Evolutionary conservation across 345 rosid species (phyloP).

Genomic region (Hibiscus tridactylites): DNA sequence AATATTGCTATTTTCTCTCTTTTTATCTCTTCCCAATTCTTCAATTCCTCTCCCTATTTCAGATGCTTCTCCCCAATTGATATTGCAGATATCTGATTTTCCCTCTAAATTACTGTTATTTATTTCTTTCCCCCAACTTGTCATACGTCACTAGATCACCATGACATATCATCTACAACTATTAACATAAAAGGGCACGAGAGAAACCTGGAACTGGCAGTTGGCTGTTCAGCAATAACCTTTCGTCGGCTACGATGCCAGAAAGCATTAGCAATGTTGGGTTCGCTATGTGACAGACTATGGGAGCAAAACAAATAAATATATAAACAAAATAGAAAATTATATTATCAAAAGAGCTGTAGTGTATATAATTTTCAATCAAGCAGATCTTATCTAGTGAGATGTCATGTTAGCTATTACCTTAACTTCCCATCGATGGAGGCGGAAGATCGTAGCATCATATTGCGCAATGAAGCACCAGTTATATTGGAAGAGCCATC

Average conservation of each 20-base stretch:
- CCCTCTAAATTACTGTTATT: not conserved
- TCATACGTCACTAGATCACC: not conserved
- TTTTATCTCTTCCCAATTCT: not conserved
- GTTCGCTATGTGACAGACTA: constrained; percentile 1
- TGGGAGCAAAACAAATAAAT: not conserved
- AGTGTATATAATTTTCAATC: not conserved
- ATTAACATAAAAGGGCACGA: constrained; percentile 13
- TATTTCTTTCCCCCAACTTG: not conserved
- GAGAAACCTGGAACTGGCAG: constrained; percentile 86
- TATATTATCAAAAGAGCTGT: not conserved
- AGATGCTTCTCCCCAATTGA: not conserved
- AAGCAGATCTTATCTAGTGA: not conserved
- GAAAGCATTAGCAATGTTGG: not conserved
- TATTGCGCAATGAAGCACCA: not conserved
- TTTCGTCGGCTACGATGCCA: constrained; percentile 19
- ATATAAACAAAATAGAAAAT: not conserved
- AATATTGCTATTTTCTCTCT: not conserved
- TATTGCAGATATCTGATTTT: not conserved
- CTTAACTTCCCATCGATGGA: not conserved
- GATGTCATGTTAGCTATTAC: not conserved
- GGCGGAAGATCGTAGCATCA: not conserved
- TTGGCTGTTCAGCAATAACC: constrained; percentile 89
- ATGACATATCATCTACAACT: not conserved
- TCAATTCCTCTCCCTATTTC: not conserved
- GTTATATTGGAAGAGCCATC: not conserved